Percentiles rank a stretch among this genome's conserved stretches.
Conservation (phyloP, 2,329 filamentous ascomycete genomes). For the Alternaria infectoria region DNA sequence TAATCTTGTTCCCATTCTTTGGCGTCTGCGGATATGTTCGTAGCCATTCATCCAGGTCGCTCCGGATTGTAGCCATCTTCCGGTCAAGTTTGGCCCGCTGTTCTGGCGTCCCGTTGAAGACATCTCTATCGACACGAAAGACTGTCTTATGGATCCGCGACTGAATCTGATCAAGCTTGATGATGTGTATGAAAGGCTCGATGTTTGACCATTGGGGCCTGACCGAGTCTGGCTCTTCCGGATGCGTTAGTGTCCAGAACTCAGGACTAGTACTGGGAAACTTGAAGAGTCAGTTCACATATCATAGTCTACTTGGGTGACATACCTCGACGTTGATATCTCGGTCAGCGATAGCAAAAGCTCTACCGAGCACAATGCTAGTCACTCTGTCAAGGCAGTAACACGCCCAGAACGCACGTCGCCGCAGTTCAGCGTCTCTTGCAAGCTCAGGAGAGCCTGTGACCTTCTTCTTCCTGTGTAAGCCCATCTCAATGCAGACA, state of each 20-base stretch:
- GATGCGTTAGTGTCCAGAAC: slow-evolving; percentile 33
- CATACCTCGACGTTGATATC: slow-evolving; percentile 38
- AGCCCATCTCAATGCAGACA: slow-evolving; percentile 35
- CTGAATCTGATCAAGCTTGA: slow-evolving; percentile 33
- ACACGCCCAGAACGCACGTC: slow-evolving; percentile 35
- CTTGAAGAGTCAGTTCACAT: slow-evolving; percentile 1
- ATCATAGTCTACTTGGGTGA: too few relatives aligned
- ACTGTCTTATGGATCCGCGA: slow-evolving; percentile 34
- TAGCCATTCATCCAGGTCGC: slow-evolving; percentile 29
- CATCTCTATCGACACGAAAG: slow-evolving; percentile 33
- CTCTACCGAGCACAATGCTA: slow-evolving; percentile 31
- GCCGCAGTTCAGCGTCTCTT: slow-evolving; percentile 31
- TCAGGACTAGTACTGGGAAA: slow-evolving; percentile 26
- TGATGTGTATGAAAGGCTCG: slow-evolving; percentile 35
- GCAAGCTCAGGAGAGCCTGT: slow-evolving; percentile 12
- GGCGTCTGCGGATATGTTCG: slow-evolving; percentile 25
- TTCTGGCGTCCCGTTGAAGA: slow-evolving; percentile 14
- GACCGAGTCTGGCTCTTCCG: slow-evolving; percentile 13
- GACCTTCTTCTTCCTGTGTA: slow-evolving; percentile 34
- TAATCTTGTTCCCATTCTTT: slow-evolving; percentile 23
- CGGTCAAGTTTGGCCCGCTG: slow-evolving; percentile 23
- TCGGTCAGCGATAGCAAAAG: slow-evolving; percentile 35
- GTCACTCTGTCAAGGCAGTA: slow-evolving; percentile 36
- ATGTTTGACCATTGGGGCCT: slow-evolving; percentile 28
- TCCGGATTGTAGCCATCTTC: slow-evolving; percentile 26